Evolutionary conservation across 345 rosid genomes (phyloP), one percentile per base, ranked within the genome.

Genomic region (Jatropha curcas): DNA sequence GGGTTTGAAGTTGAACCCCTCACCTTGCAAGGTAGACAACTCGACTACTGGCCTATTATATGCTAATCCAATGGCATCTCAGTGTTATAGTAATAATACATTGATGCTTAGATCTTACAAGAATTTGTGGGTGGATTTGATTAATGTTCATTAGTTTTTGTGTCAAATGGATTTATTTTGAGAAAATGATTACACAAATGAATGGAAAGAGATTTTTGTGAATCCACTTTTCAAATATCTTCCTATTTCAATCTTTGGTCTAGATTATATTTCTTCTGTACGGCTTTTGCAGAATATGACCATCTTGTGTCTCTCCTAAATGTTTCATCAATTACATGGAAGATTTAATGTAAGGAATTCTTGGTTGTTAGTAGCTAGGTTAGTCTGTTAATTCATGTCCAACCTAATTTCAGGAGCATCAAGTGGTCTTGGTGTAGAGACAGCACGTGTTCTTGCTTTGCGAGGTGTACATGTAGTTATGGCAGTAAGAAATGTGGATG

Each of bases 361-460:
- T n/a, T n/a, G n/a, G n/a, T n/a, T n/a, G n/a, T n/a, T n/a, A n/a
- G n/a, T n/a, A n/a, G n/a, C n/a, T n/a, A n/a, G n/a, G n/a, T n/a
- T n/a, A n/a, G n/a, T n/a, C n/a, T n/a, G n/a, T n/a, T 50, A 41
- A 41, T 41, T 34, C 3, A 45, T 58, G 43, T 37, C 8, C 8
- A 37, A 8, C 43, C 13, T 41, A 41, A 41, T 41, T 53, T 53
- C 72, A 75, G 78, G 73, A 50, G 73, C 68, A 62, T 61, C 73
- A 25, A 68, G 73, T 75, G 78, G 78, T 5, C 48, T 70, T 63
- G 74, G 79, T 2, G 25, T 12, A 17, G 65, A 76, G 48, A 70
- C 74, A 16, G 33, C 70, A 2, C 64, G 79, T 16, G 79, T 76
- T 7, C 65, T 70, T 45, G 71, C 74, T 1, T 43, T 64, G 41